These are phyloP conservation scores for Asterionellopsis glacialis DNA, from an alignment of 108 stramenopile species.

Conservation along the genomic window DNA sequence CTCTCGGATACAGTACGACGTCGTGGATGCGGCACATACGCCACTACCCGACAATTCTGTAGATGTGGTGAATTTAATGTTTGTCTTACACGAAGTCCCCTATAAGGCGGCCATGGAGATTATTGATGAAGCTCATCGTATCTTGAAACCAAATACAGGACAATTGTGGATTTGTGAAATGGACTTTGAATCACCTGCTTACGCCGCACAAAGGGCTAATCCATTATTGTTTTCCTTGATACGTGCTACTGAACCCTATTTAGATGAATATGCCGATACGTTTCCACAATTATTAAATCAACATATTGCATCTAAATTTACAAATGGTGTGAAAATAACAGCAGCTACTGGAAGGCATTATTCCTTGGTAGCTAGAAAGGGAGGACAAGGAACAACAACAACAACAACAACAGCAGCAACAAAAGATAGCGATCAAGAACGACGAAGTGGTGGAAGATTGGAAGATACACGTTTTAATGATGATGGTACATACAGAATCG, in stretches of 20 bases:
- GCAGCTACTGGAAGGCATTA: slow-evolving; percentile 82
- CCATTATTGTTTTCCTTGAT: slow-evolving; percentile 65
- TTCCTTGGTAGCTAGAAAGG: slow-evolving; percentile 74
- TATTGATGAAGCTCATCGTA: slow-evolving; percentile 55
- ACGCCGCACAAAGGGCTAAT: slow-evolving; percentile 70
- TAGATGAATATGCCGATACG: slow-evolving; percentile 79
- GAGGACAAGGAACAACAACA: not conserved
- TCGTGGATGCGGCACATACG: slow-evolving; percentile 53
- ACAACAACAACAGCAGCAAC: not conserved
- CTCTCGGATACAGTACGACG: slow-evolving; percentile 48
- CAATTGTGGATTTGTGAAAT: slow-evolving; percentile 81
- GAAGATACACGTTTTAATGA: slow-evolving; percentile 57
- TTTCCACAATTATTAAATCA: slow-evolving; percentile 26
- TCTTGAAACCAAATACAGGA: slow-evolving; percentile 50
- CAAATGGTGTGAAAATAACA: slow-evolving; percentile 22
- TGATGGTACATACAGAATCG: slow-evolving; percentile 59
- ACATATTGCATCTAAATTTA: slow-evolving; percentile 27
- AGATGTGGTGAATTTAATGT: slow-evolving; percentile 63
- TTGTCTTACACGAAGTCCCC: slow-evolving; percentile 76
- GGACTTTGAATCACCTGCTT: slow-evolving; percentile 82
- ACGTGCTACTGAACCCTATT: slow-evolving; percentile 74
- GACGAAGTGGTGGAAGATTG: slow-evolving; percentile 7
- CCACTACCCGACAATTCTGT: slow-evolving; percentile 36
- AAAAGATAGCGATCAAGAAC: slow-evolving; percentile 2
- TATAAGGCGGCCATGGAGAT: slow-evolving; percentile 32